phyloP scores from a whole-genome alignment of 2,329 filamentous ascomycete genomes.

The Colletotrichum sp. region DNA sequence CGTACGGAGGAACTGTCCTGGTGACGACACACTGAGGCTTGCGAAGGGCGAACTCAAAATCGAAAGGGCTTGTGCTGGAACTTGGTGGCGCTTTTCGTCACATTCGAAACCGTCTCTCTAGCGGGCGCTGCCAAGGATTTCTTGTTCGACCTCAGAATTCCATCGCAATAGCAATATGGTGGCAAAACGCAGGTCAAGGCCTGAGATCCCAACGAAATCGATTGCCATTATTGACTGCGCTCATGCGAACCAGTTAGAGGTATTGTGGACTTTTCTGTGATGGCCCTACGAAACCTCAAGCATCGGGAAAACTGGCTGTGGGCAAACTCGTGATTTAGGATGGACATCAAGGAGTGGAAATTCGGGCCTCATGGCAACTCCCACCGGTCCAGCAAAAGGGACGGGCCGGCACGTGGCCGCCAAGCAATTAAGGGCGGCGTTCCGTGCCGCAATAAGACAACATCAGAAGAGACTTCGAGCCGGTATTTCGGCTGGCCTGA shows the following conservation, averaged over 20 bases:
- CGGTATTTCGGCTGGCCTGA: background rate
- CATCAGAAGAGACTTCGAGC: background rate
- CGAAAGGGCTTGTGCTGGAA: background rate
- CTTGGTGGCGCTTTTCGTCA: background rate
- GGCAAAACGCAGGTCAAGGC: background rate
- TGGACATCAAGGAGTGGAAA: background rate
- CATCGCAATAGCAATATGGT: background rate
- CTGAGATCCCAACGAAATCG: background rate
- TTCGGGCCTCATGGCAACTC: background rate
- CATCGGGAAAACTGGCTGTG: background rate
- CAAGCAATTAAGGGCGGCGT: background rate
- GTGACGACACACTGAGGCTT: background rate
- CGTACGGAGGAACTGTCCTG: background rate
- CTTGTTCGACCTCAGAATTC: background rate
- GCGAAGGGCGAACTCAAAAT: background rate
- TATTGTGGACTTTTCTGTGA: too few relatives aligned
- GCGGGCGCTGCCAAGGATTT: background rate
- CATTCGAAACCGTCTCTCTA: background rate
- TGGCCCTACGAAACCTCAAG: too few relatives aligned
- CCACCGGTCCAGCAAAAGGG: background rate
- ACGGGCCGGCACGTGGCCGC: background rate
- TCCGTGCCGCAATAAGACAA: background rate
- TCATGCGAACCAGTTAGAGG: too few relatives aligned
- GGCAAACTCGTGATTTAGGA: fast-evolving
- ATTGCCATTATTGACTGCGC: too few relatives aligned